phyloP scores from a whole-genome alignment of 768 basidiomycete genomes.

The Exidia glandulosa region DNA sequence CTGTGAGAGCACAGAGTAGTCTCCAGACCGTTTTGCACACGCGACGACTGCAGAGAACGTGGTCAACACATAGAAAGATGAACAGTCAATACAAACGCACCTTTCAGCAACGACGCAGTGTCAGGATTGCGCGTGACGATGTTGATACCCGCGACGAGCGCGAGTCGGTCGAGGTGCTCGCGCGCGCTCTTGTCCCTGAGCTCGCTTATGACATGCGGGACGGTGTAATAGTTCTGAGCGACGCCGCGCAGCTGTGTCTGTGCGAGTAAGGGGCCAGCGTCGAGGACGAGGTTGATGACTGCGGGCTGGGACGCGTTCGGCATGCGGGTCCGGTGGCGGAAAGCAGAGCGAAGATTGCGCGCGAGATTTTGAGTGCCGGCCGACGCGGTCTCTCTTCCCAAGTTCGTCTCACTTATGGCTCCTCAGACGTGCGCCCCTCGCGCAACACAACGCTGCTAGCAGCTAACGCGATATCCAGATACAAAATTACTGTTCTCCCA shows the following conservation, averaged over 20 bases:
- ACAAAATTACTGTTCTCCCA: conserved; percentile 79
- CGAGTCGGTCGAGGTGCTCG: conserved; percentile 75
- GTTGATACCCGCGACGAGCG: conserved; percentile 63
- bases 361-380: neutral
- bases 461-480: conserved; percentile 33
- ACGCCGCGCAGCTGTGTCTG: conserved; percentile 83
- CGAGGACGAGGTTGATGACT: conserved; percentile 77
- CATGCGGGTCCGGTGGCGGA: neutral
- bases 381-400: neutral
- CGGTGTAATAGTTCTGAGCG: conserved; percentile 75
- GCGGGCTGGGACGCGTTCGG: conserved; percentile 21
- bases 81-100: conserved; percentile 39
- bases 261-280: conserved; percentile 87
- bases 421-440: conserved; percentile 7
- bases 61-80: neutral
- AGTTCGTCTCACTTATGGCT: conserved; percentile 5
- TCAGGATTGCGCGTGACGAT: conserved; percentile 63
- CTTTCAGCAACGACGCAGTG: conserved; percentile 44
- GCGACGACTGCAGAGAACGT: conserved; percentile 55
- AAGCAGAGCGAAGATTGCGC: neutral
- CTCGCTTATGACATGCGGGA: conserved; percentile 83
- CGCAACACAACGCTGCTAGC: neutral
- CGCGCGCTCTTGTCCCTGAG: conserved; percentile 80
- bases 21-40: conserved; percentile 91
- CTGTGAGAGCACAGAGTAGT: conserved; percentile 84